Conservation (phyloP, 2,329 filamentous ascomycete genomes). For the Colletotrichum paranaense region DNA sequence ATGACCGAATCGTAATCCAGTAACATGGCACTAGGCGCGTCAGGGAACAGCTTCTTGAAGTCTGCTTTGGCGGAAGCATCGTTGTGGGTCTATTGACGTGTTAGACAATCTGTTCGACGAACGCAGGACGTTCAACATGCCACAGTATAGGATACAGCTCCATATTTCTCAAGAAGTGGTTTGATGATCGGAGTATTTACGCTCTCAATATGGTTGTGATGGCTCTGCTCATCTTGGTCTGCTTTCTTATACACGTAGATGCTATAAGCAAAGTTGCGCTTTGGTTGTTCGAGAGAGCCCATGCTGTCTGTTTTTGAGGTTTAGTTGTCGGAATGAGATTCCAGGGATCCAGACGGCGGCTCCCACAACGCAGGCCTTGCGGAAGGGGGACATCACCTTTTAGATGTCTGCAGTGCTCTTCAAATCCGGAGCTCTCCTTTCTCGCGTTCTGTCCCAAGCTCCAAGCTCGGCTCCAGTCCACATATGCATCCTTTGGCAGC, state of each 20-base stretch:
- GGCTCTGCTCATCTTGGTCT: conserved; percentile 17
- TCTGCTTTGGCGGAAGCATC: conserved; percentile 9
- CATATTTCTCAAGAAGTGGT: conserved; percentile 9
- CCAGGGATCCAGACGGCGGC: too few relatives aligned
- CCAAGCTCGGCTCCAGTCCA: too few relatives aligned
- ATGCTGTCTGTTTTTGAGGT: not conserved
- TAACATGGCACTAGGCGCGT: not conserved
- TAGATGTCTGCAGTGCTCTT: too few relatives aligned
- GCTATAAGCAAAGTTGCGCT: conserved; percentile 2
- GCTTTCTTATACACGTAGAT: conserved; percentile 11
- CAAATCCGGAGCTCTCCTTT: too few relatives aligned
- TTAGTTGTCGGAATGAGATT: not conserved
- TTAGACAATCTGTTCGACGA: not conserved
- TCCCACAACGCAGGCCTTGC: too few relatives aligned
- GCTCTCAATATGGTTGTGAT: not conserved
- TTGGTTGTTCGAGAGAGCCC: not conserved
- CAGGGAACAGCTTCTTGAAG: conserved; percentile 2
- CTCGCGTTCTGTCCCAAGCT: too few relatives aligned
- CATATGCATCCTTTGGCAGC: not conserved
- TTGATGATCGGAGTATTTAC: conserved; percentile 3
- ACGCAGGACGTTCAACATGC: not conserved
- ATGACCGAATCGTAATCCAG: conserved; percentile 6
- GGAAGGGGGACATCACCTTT: too few relatives aligned
- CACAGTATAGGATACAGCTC: not conserved
- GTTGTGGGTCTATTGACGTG: not conserved